Evolutionary conservation across 2,329 filamentous ascomycete species (phyloP).

Genomic region (Ceratocystis cacaofunesta): DNA sequence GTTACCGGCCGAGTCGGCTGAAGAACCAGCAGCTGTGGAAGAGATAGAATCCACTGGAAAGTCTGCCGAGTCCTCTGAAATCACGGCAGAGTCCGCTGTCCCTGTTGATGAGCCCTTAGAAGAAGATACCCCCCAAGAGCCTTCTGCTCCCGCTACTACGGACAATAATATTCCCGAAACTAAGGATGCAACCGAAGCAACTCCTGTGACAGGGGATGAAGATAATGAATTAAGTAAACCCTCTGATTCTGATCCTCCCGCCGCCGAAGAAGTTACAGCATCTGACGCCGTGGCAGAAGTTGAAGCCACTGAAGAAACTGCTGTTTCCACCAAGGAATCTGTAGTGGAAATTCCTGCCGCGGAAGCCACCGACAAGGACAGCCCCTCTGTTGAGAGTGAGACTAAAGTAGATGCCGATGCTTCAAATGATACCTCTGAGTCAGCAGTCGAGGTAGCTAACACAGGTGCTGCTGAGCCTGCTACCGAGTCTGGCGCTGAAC

Average conservation of each 20-base stretch:
- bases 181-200: not conserved
- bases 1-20: not conserved
- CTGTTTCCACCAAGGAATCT: not conserved
- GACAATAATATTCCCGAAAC: conserved; percentile 13
- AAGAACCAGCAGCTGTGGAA: conserved; percentile 16
- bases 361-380: not conserved
- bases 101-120: conserved; percentile 5
- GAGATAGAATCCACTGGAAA: conserved; percentile 1
- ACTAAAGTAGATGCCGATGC: not conserved
- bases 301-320: not conserved
- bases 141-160: not conserved
- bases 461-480: not conserved
- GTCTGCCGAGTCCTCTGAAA: conserved; percentile 1
- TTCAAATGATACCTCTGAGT: not conserved
- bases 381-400: not conserved
- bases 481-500: not conserved
- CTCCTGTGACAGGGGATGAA: not conserved
- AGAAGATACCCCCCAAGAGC: conserved; percentile 2
- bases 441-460: not conserved
- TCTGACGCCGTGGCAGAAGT: not conserved
- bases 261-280: not conserved
- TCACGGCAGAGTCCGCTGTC: conserved; percentile 17
- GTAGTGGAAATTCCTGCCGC: not conserved
- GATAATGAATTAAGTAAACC: not conserved
- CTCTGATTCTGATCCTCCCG: not conserved